These are phyloP conservation scores for Botrytis aclada DNA, from an alignment of 2,329 filamentous ascomycete species.

Conservation along the genomic window DNA sequence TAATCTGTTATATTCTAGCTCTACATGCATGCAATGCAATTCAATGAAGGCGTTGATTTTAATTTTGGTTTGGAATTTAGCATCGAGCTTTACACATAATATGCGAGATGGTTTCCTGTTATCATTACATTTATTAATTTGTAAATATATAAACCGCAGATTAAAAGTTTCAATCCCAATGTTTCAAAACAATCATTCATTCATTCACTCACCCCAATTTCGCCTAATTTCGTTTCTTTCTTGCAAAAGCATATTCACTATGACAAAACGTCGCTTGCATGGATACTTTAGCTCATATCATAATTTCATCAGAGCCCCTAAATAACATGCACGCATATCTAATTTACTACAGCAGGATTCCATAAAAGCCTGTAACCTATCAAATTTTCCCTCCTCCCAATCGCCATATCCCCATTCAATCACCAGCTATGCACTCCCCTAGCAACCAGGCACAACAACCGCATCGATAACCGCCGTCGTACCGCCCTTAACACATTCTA, in stretches of 20 bases:
- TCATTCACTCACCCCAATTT: not conserved
- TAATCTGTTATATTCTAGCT: too few relatives aligned
- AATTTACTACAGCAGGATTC: not conserved
- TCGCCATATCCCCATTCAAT: not conserved
- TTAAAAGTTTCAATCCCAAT: too few relatives aligned
- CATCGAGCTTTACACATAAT: too few relatives aligned
- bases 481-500: constrained; percentile 55
- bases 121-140: too few relatives aligned
- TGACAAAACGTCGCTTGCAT: not conserved
- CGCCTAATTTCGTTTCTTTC: not conserved
- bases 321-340: not conserved
- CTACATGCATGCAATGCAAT: too few relatives aligned
- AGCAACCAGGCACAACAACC: constrained; percentile 34
- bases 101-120: too few relatives aligned
- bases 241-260: not conserved
- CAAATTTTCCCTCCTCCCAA: not conserved
- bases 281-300: not conserved
- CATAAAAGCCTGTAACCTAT: too few relatives aligned
- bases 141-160: too few relatives aligned
- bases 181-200: not conserved
- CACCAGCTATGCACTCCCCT: not conserved
- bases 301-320: not conserved
- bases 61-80: too few relatives aligned
- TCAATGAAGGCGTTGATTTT: too few relatives aligned
- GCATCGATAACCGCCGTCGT: constrained; percentile 59